phyloP scores from a whole-genome alignment of 2,329 filamentous ascomycete genomes.

The Polytolypa hystricis region DNA sequence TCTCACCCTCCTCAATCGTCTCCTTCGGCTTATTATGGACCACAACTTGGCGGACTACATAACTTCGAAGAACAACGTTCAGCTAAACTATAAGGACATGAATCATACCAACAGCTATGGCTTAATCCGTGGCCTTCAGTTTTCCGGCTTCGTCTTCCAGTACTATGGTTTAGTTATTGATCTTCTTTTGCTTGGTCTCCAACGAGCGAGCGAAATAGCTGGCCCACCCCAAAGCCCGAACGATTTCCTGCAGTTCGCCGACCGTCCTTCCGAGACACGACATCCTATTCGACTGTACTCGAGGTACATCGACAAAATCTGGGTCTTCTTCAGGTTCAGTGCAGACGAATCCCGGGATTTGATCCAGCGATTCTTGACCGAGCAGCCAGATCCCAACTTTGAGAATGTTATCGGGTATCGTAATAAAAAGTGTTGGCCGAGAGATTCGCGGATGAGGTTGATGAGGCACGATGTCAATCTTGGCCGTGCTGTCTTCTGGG shows the following conservation, averaged over 20 bases:
- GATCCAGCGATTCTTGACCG: conserved; percentile 94
- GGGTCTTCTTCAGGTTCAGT: conserved; percentile 90
- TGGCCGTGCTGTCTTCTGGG: conserved; percentile 96
- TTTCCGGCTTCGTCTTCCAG: conserved; percentile 97
- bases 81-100: conserved; percentile 99
- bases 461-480: conserved; percentile 99
- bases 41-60: conserved; percentile 99
- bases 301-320: conserved; percentile 94
- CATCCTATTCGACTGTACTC: conserved; percentile 98
- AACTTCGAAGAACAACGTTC: conserved; percentile 98
- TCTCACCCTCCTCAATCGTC: conserved; percentile 83
- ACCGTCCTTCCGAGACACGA: conserved; percentile 79
- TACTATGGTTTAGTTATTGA: conserved; percentile 96
- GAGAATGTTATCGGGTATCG: conserved; percentile 98
- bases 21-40: conserved; percentile 94
- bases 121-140: conserved; percentile 94
- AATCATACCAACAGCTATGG: conserved; percentile 98
- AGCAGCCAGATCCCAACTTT: conserved; percentile 97
- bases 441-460: conserved; percentile 91
- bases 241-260: conserved; percentile 94
- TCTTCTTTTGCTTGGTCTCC: conserved; percentile 77
- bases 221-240: conserved; percentile 89
- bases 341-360: conserved; percentile 91
- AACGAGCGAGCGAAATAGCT: conserved; percentile 95
- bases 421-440: conserved; percentile 99